Percentiles rank a stretch among this genome's conserved stretches.
Evolutionary conservation across 1,139 yeast genomes (phyloP).

Genomic region (Wickerhamomyces sp.): DNA sequence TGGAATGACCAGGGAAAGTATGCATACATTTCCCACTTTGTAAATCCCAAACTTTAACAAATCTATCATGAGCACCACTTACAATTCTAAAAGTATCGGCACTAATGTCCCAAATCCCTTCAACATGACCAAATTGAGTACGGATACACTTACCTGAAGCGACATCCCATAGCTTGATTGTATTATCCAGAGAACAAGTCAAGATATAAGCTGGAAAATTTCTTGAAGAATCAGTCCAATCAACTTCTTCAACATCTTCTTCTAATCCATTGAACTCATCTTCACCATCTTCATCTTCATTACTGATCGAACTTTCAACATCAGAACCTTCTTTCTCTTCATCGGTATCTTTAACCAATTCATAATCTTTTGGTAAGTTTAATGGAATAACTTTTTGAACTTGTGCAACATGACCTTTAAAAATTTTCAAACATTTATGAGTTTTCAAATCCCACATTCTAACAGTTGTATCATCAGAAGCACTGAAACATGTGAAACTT

Average conservation of each 20-base stretch:
- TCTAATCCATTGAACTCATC: constrained; percentile 8
- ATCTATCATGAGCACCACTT: constrained; percentile 88
- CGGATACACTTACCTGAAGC: constrained; percentile 81
- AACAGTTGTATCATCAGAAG: constrained; percentile 87
- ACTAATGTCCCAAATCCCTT: constrained; percentile 95
- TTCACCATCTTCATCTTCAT: constrained; percentile 4
- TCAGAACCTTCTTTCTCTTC: constrained; percentile 19
- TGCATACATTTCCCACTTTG: constrained; percentile 93
- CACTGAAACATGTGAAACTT: constrained; percentile 76
- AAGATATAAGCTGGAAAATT: constrained; percentile 73
- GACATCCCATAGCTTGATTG: constrained; percentile 91
- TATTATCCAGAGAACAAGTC: constrained; percentile 87
- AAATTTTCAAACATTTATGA: constrained; percentile 72
- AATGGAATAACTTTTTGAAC: constrained; percentile 88
- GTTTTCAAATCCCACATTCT: constrained; percentile 91
- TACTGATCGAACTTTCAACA: constrained; percentile 7
- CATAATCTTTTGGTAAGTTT: constrained; percentile 41
- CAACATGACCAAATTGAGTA: constrained; percentile 95
- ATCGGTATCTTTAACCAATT: constrained; percentile 31
- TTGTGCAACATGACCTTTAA: constrained; percentile 66
- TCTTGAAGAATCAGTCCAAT: constrained; percentile 23
- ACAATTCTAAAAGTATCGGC: constrained; percentile 93
- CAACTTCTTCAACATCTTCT: constrained; percentile 16
- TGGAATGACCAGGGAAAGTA: constrained; percentile 70
- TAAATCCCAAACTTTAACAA: constrained; percentile 91